Conservation (phyloP, 805 yeast genomes). For the Helenozyma rhizophorensis region DNA sequence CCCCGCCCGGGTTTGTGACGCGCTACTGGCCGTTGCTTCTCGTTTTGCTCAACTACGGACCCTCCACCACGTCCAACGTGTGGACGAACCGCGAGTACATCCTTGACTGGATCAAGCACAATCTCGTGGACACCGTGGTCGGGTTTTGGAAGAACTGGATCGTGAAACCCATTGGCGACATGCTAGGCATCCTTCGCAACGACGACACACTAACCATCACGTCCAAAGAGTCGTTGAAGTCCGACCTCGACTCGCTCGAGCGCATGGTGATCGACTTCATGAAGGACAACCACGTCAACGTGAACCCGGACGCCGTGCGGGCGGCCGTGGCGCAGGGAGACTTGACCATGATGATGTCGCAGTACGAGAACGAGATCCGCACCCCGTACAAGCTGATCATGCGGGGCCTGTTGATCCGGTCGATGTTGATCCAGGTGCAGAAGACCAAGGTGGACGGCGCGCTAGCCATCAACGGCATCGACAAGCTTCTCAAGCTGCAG, state of each 20-base stretch:
- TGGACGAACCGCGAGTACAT: conserved; percentile 53
- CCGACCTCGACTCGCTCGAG: conserved; percentile 77
- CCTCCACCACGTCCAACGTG: conserved; percentile 39
- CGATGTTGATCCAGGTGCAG: conserved; percentile 86
- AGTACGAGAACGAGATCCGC: conserved; percentile 73
- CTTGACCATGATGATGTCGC: conserved; percentile 69
- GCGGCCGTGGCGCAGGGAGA: conserved; percentile 66
- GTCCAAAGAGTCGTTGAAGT: conserved; percentile 69
- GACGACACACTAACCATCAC: conserved; percentile 74
- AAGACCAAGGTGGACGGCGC: conserved; percentile 95
- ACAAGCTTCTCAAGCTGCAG: conserved; percentile 81
- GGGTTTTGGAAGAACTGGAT: conserved; percentile 85
- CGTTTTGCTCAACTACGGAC: conserved; percentile 46
- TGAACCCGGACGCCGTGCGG: conserved; percentile 30
- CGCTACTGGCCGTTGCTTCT: conserved; percentile 66
- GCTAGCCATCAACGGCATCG: conserved; percentile 85
- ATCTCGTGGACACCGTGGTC: conserved; percentile 55
- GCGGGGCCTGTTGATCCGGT: conserved; percentile 68
- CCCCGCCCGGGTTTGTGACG: conserved; percentile 12
- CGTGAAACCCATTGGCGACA: conserved; percentile 64
- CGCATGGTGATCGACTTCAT: conserved; percentile 82
- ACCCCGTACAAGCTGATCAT: conserved; percentile 62
- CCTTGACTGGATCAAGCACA: conserved; percentile 50
- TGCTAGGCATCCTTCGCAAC: conserved; percentile 76
- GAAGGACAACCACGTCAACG: conserved; percentile 23